Percentiles rank a stretch among this genome's conserved stretches.
Evolutionary conservation across 805 yeast species (phyloP).

Genomic region (Debaryomyces castellii): DNA sequence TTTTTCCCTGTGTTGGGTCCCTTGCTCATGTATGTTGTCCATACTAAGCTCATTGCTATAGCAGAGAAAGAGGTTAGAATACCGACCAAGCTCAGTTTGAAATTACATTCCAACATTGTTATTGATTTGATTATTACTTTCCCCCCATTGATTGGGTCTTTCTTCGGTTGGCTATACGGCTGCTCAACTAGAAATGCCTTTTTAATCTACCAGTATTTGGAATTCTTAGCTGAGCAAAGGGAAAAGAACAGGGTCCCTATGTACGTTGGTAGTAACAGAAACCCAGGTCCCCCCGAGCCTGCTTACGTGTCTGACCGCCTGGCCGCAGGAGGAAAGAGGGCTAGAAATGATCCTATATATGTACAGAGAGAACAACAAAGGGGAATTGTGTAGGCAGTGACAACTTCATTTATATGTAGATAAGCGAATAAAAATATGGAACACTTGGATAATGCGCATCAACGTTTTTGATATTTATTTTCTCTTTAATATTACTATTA

Average conservation of each 20-base stretch:
- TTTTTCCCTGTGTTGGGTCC: constrained; percentile 85
- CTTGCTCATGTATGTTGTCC: constrained; percentile 72
- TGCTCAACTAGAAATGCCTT: constrained; percentile 92
- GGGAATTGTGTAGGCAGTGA: constrained; percentile 6
- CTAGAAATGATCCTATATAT: neutral
- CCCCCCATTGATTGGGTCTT: constrained; percentile 77
- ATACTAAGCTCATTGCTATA: constrained; percentile 59
- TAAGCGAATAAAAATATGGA: neutral
- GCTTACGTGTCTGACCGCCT: neutral
- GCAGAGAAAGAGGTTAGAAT: constrained; percentile 59
- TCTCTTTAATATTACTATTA: too few relatives aligned
- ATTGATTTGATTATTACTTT: constrained; percentile 73
- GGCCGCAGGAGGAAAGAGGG: neutral
- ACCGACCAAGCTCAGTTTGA: constrained; percentile 59
- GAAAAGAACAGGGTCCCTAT: constrained; percentile 15
- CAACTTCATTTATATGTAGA: too few relatives aligned
- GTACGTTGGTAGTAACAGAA: constrained; percentile 15
- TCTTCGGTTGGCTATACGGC: constrained; percentile 77
- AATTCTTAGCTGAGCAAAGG: constrained; percentile 17
- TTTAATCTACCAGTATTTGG: constrained; percentile 49
- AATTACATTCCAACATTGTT: constrained; percentile 73
- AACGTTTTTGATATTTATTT: neutral
- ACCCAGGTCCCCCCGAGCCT: neutral
- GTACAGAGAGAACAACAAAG: constrained; percentile 5
- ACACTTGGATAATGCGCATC: neutral